Base-by-base conservation (phyloP, 352 stramenopile species). In the Phytophthora sp. region DNA sequence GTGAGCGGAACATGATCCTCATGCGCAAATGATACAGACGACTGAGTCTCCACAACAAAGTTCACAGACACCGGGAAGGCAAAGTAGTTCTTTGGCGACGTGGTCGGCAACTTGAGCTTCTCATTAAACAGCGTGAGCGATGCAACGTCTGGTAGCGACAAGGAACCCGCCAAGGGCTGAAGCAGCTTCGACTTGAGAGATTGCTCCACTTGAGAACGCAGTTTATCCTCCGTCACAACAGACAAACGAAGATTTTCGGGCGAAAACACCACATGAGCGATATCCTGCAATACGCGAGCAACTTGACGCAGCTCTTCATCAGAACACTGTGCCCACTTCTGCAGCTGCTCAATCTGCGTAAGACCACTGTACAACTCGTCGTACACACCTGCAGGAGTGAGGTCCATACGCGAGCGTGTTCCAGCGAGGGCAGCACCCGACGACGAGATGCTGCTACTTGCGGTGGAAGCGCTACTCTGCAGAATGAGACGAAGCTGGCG, bases 61-160 rank as follows among this genome's bases (percentile, higher is more conserved):
- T 95, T 92, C 23, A 95, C 87, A 7, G 83, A 91, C 11, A 93
- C 63, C 1, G 87, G 87, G 63, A 91, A 93, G 0, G 81, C 82
- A 38, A 89, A 91, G 71, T 91, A 95, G 38, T 67, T 74, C 46
- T 87, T 82, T 13, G 66, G 49, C 21, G 75, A 66, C n/a, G 73
- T 53, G 16, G 30, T 49, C 23, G 78, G 55, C 30, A 71, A 27
- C 13, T 69, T 47, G 13, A 82, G 33, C 29, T 70, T 26, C 38
- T 74, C 54, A 23, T 24, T 38, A 45, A 58, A 30, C 60, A 74
- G 29, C 20, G 47, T 47, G 18, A 67, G 53, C 38, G 57, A 73
- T 26, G 57, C 53, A 63, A 53, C 20, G 35, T 74, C 61, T n/a
- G 45, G 30, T 26, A 42, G 12, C 21, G 52, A 57, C 23, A 55